phyloP scores from a whole-genome alignment of 768 basidiomycete genomes.

The Russula sp. region DNA sequence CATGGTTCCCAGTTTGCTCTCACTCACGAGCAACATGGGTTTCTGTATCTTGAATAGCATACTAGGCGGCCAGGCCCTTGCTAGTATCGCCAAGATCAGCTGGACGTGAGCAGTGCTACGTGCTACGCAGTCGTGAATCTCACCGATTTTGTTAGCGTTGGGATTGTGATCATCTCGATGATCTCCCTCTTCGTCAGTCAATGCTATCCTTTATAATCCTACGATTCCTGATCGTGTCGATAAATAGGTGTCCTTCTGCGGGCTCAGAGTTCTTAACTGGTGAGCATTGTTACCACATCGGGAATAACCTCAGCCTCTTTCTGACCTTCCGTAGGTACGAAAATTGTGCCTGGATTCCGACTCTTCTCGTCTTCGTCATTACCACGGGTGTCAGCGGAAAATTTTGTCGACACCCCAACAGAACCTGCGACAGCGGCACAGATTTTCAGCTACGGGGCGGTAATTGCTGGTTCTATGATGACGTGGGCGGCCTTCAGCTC shows the following conservation, averaged over 20 bases:
- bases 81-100: conserved; percentile 50
- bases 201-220: not conserved
- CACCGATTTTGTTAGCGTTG: conserved; percentile 42
- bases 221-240: not conserved
- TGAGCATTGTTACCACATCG: conserved; percentile 30
- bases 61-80: conserved; percentile 58
- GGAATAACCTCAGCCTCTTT: not conserved
- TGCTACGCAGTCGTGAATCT: not conserved
- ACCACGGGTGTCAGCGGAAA: conserved; percentile 72
- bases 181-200: conserved; percentile 53
- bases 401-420: conserved; percentile 46
- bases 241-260: conserved; percentile 59
- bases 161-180: conserved; percentile 73
- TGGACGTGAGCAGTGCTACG: conserved; percentile 44
- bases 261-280: conserved; percentile 61
- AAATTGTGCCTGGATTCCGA: conserved; percentile 71
- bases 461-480: conserved; percentile 70
- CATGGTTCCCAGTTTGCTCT: conserved; percentile 46
- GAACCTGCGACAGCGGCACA: conserved; percentile 52
- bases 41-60: conserved; percentile 60
- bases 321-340: conserved; percentile 55
- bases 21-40: conserved; percentile 51
- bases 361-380: conserved; percentile 69
- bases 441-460: conserved; percentile 64
- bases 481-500: conserved; percentile 60